Evolutionary conservation across 768 basidiomycete species (phyloP), one percentile per base, ranked within the genome.

Genomic region (Lactarius psammicola): DNA sequence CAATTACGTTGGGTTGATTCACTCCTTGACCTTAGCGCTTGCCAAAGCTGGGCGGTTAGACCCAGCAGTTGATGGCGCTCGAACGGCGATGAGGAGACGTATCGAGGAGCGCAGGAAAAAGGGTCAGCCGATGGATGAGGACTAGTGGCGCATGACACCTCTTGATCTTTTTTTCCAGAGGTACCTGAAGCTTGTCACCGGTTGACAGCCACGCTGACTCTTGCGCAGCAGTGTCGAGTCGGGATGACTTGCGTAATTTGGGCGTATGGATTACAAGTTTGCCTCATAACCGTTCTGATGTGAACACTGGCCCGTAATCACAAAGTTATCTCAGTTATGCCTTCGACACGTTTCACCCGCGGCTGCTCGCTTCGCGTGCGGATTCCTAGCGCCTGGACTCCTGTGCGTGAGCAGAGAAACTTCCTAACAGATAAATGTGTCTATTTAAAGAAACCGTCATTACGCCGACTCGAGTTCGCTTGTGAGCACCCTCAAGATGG

Each of bases 1-100:
- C 72, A 96, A 95, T 71, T 90, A 94, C 74, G 82, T 94, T 56
- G 91, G 94, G 38, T 79, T 94, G 26, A 85, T 87, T 5, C 88
- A 94, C 73, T 87, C 85, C 0, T 78, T 95, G 36, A 76, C 92
- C n/a, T 75, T 84, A 23, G 87, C 85, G 13, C 80, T 95, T 26
- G 92, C 91, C 11, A 89, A 88, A 73, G 82, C 82, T 8, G 89
- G 87, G 3, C 82, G 80, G 66, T 78, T 94, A 34, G 79, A 83
- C 26, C 74, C 79, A 3, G 87, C 83, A 0, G 80, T 82, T 30
- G 78, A 78, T 31, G 75, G 73, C 23, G 82, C 84, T 33, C 78
- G 78, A 70, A 77, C 74, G 65, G 73, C 75, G 36, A 79, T 84
- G 77, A 77, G 75, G 69, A 78, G 79, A 63, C 78, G 79, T n/a